phyloP scores from a whole-genome alignment of 768 basidiomycete genomes.

The Pholiota conissans region DNA sequence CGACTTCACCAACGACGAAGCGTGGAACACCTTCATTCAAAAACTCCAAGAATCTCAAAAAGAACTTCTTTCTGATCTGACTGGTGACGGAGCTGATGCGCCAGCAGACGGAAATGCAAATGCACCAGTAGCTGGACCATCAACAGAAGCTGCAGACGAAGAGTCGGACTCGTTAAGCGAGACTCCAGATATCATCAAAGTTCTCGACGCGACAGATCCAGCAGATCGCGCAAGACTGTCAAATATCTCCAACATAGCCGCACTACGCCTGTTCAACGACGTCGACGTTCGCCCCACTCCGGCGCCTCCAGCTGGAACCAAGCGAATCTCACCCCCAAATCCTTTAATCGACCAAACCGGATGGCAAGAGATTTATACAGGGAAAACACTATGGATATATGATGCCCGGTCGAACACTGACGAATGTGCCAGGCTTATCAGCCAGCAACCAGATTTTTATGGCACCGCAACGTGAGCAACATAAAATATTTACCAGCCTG shows the following conservation, averaged over 20 bases:
- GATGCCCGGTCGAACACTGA: constrained; percentile 66
- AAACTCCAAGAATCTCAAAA: constrained; percentile 56
- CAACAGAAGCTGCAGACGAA: constrained; percentile 23
- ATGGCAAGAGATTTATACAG: constrained; percentile 74
- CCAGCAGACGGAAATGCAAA: neutral
- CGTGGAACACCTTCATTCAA: constrained; percentile 58
- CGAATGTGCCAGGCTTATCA: constrained; percentile 67
- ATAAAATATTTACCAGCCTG: constrained; percentile 9
- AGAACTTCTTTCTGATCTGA: constrained; percentile 42
- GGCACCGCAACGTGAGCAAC: constrained; percentile 72
- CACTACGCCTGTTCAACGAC: constrained; percentile 71
- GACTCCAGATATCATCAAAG: constrained; percentile 41
- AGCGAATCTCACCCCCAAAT: constrained; percentile 49
- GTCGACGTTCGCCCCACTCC: constrained; percentile 63
- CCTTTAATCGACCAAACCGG: constrained; percentile 61
- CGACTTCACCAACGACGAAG: constrained; percentile 65
- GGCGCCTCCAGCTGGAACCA: constrained; percentile 39
- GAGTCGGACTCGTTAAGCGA: constrained; percentile 35
- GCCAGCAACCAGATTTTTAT: constrained; percentile 60
- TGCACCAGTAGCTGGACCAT: neutral
- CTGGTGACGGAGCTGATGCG: constrained; percentile 8
- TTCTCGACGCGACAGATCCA: constrained; percentile 46
- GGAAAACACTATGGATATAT: constrained; percentile 75
- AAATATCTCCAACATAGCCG: constrained; percentile 62
- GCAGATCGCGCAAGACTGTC: constrained; percentile 41